Conservation (phyloP, 1,284 basidiomycete species). For the Cryptococcus deneoformans region DNA sequence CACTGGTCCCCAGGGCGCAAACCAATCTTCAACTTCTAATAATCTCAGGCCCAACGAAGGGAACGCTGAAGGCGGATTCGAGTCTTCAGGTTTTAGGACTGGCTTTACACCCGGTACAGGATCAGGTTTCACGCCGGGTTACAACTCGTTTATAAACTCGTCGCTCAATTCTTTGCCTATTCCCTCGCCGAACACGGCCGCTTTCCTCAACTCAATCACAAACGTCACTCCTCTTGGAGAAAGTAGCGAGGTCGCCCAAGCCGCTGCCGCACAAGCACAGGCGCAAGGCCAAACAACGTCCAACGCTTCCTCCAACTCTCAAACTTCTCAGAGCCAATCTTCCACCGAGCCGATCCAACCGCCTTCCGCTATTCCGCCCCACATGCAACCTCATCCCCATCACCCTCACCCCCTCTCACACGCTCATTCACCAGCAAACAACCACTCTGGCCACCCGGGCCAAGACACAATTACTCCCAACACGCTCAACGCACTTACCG, state of each 20-base stretch:
- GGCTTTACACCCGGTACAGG: conserved; percentile 63
- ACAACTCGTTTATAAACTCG: conserved; percentile 40
- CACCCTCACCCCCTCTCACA: conserved; percentile 25
- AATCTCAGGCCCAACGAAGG: neutral
- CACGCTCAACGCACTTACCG: conserved; percentile 76
- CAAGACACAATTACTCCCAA: conserved; percentile 81
- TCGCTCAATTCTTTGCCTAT: conserved; percentile 57
- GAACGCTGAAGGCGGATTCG: conserved; percentile 58
- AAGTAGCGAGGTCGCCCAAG: conserved; percentile 16
- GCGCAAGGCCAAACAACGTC: too few species aligned
- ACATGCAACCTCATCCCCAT: conserved; percentile 24
- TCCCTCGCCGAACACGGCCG: conserved; percentile 84
- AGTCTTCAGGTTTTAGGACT: conserved; percentile 62
- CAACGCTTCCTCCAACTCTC: too few species aligned
- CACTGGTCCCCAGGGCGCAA: conserved; percentile 66
- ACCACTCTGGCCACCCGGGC: conserved; percentile 15
- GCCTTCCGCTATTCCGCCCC: conserved; percentile 32
- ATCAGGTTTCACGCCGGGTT: conserved; percentile 76
- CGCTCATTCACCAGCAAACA: too few species aligned
- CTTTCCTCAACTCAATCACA: conserved; percentile 89
- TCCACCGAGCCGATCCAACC: conserved; percentile 17
- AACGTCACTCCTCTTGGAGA: conserved; percentile 57
- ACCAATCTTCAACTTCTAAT: neutral
- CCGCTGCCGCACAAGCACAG: neutral
- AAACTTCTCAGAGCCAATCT: neutral